Evolutionary conservation across 768 basidiomycete species (phyloP).

Genomic region (Lactifluus rugatus): DNA sequence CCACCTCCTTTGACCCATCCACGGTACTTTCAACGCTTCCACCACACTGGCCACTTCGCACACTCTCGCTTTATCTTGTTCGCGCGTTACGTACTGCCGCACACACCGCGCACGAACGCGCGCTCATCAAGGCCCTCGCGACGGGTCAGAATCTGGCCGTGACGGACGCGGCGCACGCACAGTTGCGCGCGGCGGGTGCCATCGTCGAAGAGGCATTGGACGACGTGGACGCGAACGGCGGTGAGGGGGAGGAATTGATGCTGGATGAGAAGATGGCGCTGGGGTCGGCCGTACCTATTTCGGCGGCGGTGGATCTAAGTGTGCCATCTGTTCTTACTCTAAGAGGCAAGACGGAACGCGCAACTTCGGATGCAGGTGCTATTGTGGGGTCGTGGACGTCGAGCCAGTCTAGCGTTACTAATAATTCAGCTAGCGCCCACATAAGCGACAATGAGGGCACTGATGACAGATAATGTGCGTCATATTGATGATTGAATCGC

Average conservation of each 20-base stretch:
- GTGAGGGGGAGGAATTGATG: neutral
- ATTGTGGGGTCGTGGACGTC: slow-evolving; percentile 9
- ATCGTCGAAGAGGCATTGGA: slow-evolving; percentile 5
- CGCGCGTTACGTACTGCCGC: neutral
- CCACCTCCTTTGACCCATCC: slow-evolving; percentile 73
- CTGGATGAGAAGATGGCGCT: slow-evolving; percentile 10
- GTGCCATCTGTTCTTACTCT: neutral
- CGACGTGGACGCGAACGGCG: neutral
- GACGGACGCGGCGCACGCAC: slow-evolving; percentile 4
- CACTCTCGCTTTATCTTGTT: slow-evolving; percentile 28
- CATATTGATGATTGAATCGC: neutral
- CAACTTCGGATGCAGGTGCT: neutral
- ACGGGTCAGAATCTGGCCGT: slow-evolving; percentile 70
- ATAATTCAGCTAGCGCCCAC: neutral
- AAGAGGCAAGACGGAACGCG: neutral
- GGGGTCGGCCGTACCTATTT: neutral
- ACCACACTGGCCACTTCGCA: slow-evolving; percentile 60
- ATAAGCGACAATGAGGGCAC: neutral
- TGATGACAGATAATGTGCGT: neutral
- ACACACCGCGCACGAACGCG: slow-evolving; percentile 59
- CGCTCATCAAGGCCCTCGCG: slow-evolving; percentile 69
- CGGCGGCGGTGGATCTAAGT: neutral
- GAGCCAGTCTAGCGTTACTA: slow-evolving; percentile 5
- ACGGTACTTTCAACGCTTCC: slow-evolving; percentile 39
- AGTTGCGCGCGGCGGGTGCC: slow-evolving; percentile 5